Evolutionary conservation across 1,284 basidiomycete species (phyloP).

Genomic region (Heimioporus retisporus): DNA sequence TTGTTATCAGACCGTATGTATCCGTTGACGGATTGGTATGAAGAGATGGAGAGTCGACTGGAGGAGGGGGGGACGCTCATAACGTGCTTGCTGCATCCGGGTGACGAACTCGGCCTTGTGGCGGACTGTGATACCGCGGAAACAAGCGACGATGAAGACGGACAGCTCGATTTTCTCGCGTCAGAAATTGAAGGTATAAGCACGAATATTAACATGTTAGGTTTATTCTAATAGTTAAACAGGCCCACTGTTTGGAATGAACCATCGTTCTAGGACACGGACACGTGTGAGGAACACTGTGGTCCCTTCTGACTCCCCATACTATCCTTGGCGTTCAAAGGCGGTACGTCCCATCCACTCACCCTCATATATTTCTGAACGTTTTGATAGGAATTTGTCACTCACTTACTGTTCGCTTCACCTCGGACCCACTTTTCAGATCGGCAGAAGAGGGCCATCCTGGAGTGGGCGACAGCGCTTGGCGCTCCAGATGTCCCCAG

Average conservation of each 20-base stretch:
- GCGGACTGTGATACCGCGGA: too few relatives aligned
- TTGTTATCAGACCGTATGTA: not conserved
- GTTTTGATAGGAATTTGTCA: constrained; percentile 28
- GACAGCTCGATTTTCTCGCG: too few relatives aligned
- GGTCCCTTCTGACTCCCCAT: constrained; percentile 10
- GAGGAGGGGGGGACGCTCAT: constrained; percentile 8
- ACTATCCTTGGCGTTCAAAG: constrained; percentile 27
- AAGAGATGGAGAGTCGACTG: constrained; percentile 9
- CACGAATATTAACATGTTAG: not conserved
- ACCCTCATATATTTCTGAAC: constrained; percentile 1
- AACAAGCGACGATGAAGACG: too few relatives aligned
- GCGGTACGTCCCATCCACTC: constrained; percentile 19
- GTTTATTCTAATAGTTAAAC: not conserved
- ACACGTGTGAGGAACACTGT: not conserved
- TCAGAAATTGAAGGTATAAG: not conserved
- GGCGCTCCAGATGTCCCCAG: constrained; percentile 35
- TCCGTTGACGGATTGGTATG: too few relatives aligned
- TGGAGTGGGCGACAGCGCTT: constrained; percentile 40
- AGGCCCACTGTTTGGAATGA: constrained; percentile 7
- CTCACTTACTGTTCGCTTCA: constrained; percentile 40
- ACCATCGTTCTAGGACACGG: not conserved
- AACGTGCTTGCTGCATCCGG: constrained; percentile 9
- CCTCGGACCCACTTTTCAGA: constrained; percentile 37
- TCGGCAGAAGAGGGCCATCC: constrained; percentile 38
- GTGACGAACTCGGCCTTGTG: constrained; percentile 15